A percentile compares a stretch with the other conserved stretches of the same genome.
These are phyloP conservation scores for Clavispora phyllophila DNA, from an alignment of 805 yeast genomes.

Conservation along the genomic window DNA sequence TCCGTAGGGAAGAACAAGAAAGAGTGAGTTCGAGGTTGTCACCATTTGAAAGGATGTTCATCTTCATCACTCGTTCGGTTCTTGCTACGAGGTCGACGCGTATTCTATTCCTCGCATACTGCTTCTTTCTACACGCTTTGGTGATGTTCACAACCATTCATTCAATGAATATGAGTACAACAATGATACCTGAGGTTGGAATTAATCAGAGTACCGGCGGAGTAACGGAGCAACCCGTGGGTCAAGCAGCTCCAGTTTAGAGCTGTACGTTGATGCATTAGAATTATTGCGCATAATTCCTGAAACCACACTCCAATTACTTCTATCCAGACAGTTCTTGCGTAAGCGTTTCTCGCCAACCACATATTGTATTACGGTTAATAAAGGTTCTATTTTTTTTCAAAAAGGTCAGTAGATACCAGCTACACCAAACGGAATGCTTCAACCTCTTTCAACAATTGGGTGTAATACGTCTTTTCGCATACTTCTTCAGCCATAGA, in stretches of 20 bases:
- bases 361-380: not conserved
- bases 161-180: conserved; percentile 43
- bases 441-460: conserved; percentile 17
- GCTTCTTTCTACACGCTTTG: conserved; percentile 67
- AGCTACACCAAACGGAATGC: not conserved
- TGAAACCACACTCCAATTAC: not conserved
- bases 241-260: not conserved
- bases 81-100: conserved; percentile 70
- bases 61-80: conserved; percentile 67
- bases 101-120: conserved; percentile 66
- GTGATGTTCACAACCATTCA: conserved; percentile 62
- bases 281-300: not conserved
- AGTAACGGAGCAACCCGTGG: conserved; percentile 13
- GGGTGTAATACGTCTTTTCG: conserved; percentile 23
- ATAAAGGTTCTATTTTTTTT: not conserved
- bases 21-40: conserved; percentile 67
- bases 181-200: conserved; percentile 44
- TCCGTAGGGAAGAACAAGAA: conserved; percentile 72
- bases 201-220: conserved; percentile 39
- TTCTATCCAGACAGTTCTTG: not conserved
- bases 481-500: conserved; percentile 22
- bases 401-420: no score
- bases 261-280: not conserved
- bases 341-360: not conserved
- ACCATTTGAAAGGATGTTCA: conserved; percentile 73